phyloP scores from a whole-genome alignment of 805 yeast genomes.

The Brettanomyces naardenensis region DNA sequence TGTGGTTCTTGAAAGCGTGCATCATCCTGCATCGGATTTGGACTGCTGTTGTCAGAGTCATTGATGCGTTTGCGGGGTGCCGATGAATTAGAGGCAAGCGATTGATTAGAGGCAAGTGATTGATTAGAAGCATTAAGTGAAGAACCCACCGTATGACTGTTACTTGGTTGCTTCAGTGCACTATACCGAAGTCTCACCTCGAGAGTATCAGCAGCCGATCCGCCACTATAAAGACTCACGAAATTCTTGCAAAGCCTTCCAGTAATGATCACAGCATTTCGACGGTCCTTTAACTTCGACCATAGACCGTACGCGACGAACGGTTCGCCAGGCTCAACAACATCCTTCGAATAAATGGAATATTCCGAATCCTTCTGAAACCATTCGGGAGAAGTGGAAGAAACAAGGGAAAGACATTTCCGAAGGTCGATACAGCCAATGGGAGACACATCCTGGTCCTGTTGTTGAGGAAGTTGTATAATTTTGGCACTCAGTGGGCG shows the following conservation, averaged over 20 bases:
- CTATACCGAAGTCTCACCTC: constrained; percentile 49
- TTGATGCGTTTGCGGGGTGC: constrained; percentile 2
- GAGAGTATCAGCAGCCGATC: constrained; percentile 35
- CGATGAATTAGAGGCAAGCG: constrained; percentile 8
- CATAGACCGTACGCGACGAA: constrained; percentile 38
- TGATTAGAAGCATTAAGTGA: not conserved
- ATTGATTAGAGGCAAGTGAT: not conserved
- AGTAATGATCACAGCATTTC: constrained; percentile 35
- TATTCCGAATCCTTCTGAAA: constrained; percentile 34
- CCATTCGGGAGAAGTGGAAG: constrained; percentile 40
- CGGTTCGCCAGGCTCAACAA: constrained; percentile 46
- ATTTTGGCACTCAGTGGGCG: constrained; percentile 30
- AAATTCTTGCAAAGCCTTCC: constrained; percentile 53
- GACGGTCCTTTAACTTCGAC: constrained; percentile 23
- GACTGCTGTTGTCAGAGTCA: constrained; percentile 1
- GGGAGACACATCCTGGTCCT: constrained; percentile 32
- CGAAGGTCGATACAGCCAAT: constrained; percentile 36
- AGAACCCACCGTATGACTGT: not conserved
- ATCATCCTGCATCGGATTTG: not conserved
- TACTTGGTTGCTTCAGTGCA: constrained; percentile 9
- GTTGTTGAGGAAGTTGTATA: constrained; percentile 34
- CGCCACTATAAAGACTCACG: constrained; percentile 34
- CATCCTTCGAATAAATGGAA: constrained; percentile 38
- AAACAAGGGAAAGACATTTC: constrained; percentile 35
- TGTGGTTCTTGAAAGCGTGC: constrained; percentile 3